Evolutionary conservation across 1,284 basidiomycete species (phyloP), one percentile per base, ranked within the genome.

Genomic region (Cutaneotrichosporon mucoides): DNA sequence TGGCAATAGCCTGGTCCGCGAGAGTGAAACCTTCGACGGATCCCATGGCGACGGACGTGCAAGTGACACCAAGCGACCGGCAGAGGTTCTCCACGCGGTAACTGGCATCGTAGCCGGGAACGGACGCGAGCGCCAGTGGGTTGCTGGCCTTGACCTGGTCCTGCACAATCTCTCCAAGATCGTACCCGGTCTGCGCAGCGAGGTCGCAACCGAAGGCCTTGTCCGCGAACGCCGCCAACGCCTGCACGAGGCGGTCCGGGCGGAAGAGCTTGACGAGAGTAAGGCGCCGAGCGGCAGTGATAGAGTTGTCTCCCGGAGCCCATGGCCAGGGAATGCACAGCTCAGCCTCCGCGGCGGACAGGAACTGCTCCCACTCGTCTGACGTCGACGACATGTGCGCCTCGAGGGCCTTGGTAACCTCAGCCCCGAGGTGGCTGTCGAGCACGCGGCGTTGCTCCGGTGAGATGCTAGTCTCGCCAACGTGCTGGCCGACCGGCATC

Each of bases 1-100:
- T 80, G 16, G 89, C 88, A 64, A 98, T 96, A 2, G 92, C 92
- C 75, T 95, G 92, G 71, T 98, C 94, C 5, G 94, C 94, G 3
- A 92, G 82, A 6, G 85, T 85, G 77, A 92, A 94, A n/a, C 94
- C 93, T 82, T 98, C 94, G 66, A 92, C 89, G 1, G 93, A 96
- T n/a, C 94, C 94, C 92, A 98, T 96, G 10, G 94, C 94, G n/a
- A 97, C 90, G 1, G 91, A 90, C 0, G 86, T 82, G 62, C 90
- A 94, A 35, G 86, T 85, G 43, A 84, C 82, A 33, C 86, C 86
- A 10, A 85, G 86, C 49, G 86, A 85, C 70, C 88, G 86, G 66
- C 93, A 87, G 43, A 96, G 83, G 67, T 88, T 90, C 69, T 97
- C 94, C 37, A 97, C 90, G 55, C 89, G 85, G 76, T 94, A 97